These are phyloP conservation scores for Thermomucor indicae-seudaticae DNA, from an alignment of 371 early-diverging fungal genomes.

Conservation along the genomic window DNA sequence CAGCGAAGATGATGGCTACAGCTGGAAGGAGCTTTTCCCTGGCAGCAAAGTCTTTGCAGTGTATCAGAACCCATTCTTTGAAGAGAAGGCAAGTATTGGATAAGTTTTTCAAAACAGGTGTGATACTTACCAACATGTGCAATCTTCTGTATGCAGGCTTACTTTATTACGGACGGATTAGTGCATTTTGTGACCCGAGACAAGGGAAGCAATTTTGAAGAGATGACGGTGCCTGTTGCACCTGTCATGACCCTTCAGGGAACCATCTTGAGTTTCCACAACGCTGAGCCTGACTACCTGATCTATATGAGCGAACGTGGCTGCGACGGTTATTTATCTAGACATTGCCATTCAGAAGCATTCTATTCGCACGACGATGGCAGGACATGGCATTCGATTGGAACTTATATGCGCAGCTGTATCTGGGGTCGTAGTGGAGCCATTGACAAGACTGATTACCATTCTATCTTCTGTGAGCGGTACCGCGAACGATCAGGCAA, in stretches of 20 bases:
- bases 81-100: constrained; percentile 38
- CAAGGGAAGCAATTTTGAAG: constrained; percentile 59
- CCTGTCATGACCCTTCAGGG: constrained; percentile 48
- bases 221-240: constrained; percentile 49
- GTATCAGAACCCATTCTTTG: constrained; percentile 67
- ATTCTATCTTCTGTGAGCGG: constrained; percentile 68
- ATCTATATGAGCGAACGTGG: constrained; percentile 67
- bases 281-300: constrained; percentile 69
- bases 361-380: constrained; percentile 74
- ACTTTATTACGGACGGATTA: constrained; percentile 62
- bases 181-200: constrained; percentile 68
- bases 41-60: constrained; percentile 45
- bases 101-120: neutral
- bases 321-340: constrained; percentile 37
- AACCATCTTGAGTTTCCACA: constrained; percentile 77
- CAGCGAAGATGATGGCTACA: constrained; percentile 73
- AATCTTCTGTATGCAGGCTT: constrained; percentile 39
- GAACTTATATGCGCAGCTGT: constrained; percentile 73
- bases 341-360: constrained; percentile 66
- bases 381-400: constrained; percentile 63
- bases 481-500: constrained; percentile 59
- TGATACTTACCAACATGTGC: neutral
- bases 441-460: constrained; percentile 46
- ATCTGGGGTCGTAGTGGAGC: constrained; percentile 66
- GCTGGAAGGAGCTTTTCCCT: constrained; percentile 57